These are phyloP conservation scores for Pseudodiploospora longispora DNA, from an alignment of 2,329 filamentous ascomycete genomes.

Conservation along the genomic window DNA sequence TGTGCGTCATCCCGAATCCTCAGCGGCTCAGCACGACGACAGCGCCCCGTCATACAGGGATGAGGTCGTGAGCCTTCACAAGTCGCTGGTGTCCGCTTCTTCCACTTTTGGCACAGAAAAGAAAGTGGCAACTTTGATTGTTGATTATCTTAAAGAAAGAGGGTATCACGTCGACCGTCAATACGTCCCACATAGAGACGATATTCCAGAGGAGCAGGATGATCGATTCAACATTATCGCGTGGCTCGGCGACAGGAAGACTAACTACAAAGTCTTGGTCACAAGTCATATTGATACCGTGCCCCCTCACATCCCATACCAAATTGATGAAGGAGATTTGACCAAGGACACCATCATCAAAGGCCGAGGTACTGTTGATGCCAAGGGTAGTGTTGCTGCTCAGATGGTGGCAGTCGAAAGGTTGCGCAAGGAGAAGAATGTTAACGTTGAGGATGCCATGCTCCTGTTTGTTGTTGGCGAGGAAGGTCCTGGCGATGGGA, in stretches of 20 bases:
- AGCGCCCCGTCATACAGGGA: constrained; percentile 29
- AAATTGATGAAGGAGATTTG: constrained; percentile 39
- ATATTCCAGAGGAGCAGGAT: constrained; percentile 17
- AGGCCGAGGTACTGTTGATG: constrained; percentile 68
- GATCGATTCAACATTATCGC: constrained; percentile 67
- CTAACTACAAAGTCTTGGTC: constrained; percentile 53
- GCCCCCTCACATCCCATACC: constrained; percentile 65
- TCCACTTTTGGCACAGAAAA: constrained; percentile 66
- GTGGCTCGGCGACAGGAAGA: constrained; percentile 40
- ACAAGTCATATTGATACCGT: constrained; percentile 78
- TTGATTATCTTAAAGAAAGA: constrained; percentile 49
- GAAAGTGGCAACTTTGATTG: constrained; percentile 59
- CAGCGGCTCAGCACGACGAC: constrained; percentile 4
- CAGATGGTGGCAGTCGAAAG: constrained; percentile 61
- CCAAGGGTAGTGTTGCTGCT: constrained; percentile 62
- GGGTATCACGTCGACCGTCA: constrained; percentile 38
- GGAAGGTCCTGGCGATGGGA: constrained; percentile 73
- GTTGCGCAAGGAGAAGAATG: constrained; percentile 31
- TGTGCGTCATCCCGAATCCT: background rate
- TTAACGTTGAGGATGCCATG: constrained; percentile 44
- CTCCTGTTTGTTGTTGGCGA: constrained; percentile 73
- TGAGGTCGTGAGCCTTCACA: constrained; percentile 63
- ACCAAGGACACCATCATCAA: constrained; percentile 47
- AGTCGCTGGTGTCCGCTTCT: constrained; percentile 62
- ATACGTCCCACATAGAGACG: constrained; percentile 24